Base-by-base conservation (phyloP, 2,329 filamentous ascomycete genomes). In the Escovopsis sp. region DNA sequence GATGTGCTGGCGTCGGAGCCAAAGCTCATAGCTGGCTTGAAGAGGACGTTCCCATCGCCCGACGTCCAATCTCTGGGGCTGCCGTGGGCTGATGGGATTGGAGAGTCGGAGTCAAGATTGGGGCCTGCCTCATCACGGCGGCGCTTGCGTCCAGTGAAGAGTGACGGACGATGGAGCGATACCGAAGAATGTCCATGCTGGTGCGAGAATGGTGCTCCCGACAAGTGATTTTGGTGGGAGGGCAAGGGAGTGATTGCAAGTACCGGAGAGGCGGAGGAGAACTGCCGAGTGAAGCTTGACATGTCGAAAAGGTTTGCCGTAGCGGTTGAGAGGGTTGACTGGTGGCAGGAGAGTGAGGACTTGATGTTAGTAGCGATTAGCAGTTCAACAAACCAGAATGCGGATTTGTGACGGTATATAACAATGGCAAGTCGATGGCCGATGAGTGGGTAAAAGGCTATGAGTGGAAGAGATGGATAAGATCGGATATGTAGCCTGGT, bases 51-150 rank as follows among this genome's bases (percentile, higher is more conserved):
- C 49, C 81, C 82, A 43, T 77, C 75, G 45, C 81, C 81, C 49
- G 80, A 82, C 51, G 78, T 64, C 67, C 80, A 82, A 53, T 79
- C 75, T 41, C 77, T 70, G 57, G 80, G 77, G 15, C 72, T 64
- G 39, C 70, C 65, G 51, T 70, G 64, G 38, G 64, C 54, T 45
- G 64, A 57, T 43, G 62, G 53, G 38, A 65, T 54, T 46, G 67
- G 60, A 43, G 67, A 58, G 59, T 73, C 71, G 54, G 78, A 69
- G 50, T 79, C 73, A 42, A 84, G 75, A 52, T 85, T 83, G 48
- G 71, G 65, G 26, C 71, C 69, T 44, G 82, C 80, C 59, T 88
- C 82, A 54, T 84, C 80, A 56, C 82, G 74, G 48, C 81, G 85
- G 51, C 83, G 79, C 65, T 88, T 88, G 57, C 81, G 78, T 50